Evolutionary conservation across 371 early-diverging fungal genomes (phyloP), one percentile per base, ranked within the genome.

Genomic region (Dipsacomyces acuminosporus): DNA sequence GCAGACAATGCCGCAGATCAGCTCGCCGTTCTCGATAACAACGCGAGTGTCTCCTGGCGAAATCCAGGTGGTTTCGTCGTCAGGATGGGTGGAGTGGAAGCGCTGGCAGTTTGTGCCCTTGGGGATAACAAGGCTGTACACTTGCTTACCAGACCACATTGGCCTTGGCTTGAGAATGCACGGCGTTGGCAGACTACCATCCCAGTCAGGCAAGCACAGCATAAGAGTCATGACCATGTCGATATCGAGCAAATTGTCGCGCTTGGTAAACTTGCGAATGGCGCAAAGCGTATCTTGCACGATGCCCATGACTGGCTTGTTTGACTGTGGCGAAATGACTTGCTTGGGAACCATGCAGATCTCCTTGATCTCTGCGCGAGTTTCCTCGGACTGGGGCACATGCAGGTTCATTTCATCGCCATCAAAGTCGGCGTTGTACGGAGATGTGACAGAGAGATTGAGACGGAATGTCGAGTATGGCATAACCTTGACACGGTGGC

Each of bases 331-430:
- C 23, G 98, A 93, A 3, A 99, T 86, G 66, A 99, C 95, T 77
- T 99, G 97, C 64, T 88, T 91, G 9, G 98, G 93, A 1, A 99
- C 99, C 90, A 94, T 91, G 73, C 94, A 93, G 41, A 99, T 83
- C 78, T 96, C 93, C 56, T 81, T 81, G 35, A 99, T 79, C 78
- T 99, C 99, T 14, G 99, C 94, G 42, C 89, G 87, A 7, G 98
- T 87, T 74, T 94, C 96, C 56, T 88, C 78, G 9, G 90, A 90
- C 74, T 99, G 99, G 24, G 99, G 99, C 23, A 98, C 94, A 75
- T 99, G 99, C 78, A 99, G 75, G 76, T 99, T 99, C 99, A 99
- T 99, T 77, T 99, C 99, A 76, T 99, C 99, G 51, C 99, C 99
- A 75, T 99, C 99, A 78, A 99, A 99, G 83, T 99, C 99, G 54